A percentile compares a stretch with the other conserved stretches of the same genome.
Evolutionary conservation across 2,329 filamentous ascomycete species (phyloP).

Genomic region (Cyphellophora attinorum): DNA sequence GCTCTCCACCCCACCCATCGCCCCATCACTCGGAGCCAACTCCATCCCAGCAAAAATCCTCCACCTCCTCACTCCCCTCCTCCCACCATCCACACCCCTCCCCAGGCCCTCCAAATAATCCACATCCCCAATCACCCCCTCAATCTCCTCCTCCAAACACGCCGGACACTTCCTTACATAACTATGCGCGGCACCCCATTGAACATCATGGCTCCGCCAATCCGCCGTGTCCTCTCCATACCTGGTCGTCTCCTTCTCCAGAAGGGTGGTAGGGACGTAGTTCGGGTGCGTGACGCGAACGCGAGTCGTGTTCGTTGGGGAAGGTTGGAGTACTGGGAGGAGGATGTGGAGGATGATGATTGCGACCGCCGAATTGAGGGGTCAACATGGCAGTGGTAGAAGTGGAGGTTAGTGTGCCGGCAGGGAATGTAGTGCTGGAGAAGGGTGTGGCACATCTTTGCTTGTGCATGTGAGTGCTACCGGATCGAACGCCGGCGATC

Average conservation of each 20-base stretch:
- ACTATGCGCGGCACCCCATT: neutral
- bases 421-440: conserved; percentile 3
- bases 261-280: neutral
- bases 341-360: too few species aligned
- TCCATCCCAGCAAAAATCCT: too few species aligned
- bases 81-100: neutral
- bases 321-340: too few species aligned
- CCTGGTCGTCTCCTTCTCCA: neutral
- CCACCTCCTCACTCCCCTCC: neutral
- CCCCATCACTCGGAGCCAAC: neutral
- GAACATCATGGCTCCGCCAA: conserved; percentile 1
- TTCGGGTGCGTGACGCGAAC: neutral
- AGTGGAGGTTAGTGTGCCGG: conserved; percentile 1
- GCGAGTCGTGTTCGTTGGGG: neutral
- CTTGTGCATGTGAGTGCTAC: too few species aligned
- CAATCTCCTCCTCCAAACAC: neutral
- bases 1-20: neutral
- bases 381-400: conserved; percentile 1
- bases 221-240: neutral
- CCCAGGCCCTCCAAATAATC: neutral
- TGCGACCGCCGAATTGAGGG: too few species aligned
- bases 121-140: neutral
- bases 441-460: conserved; percentile 1
- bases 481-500: too few species aligned
- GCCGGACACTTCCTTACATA: conserved; percentile 1